These are phyloP conservation scores for Fusarium sambucinum DNA, from an alignment of 2,329 filamentous ascomycete genomes.

Conservation along the genomic window DNA sequence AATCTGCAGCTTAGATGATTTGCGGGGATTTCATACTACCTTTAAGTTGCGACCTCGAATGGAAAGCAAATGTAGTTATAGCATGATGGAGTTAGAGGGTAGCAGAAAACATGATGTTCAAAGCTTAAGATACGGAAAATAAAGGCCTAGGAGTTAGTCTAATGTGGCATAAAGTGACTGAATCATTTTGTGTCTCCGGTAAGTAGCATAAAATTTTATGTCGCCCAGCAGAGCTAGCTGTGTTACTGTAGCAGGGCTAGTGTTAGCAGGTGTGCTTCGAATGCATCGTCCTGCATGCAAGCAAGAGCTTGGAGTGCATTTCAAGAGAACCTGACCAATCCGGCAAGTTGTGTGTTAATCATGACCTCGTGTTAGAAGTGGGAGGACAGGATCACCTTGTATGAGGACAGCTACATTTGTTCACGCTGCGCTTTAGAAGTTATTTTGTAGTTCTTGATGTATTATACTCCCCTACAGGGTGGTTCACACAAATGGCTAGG, in stretches of 20 bases:
- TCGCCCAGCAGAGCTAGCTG: neutral
- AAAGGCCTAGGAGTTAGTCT: neutral
- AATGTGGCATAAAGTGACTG: neutral
- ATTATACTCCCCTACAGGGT: constrained; percentile 2
- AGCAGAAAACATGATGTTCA: neutral
- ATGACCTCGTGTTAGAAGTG: constrained; percentile 6
- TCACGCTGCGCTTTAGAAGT: constrained; percentile 8
- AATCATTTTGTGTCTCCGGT: neutral
- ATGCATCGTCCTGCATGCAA: constrained; percentile 11
- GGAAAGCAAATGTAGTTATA: neutral
- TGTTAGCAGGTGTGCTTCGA: neutral
- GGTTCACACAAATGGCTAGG: neutral
- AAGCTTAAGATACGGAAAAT: neutral
- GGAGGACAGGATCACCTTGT: constrained; percentile 16
- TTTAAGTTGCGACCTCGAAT: neutral
- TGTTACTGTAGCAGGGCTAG: neutral
- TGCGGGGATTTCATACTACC: neutral
- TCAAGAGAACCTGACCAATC: neutral
- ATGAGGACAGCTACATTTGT: constrained; percentile 31
- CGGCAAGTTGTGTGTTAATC: constrained; percentile 13
- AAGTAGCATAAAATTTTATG: neutral
- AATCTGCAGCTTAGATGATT: constrained; percentile 20
- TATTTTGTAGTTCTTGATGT: constrained; percentile 22
- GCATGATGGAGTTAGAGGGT: neutral
- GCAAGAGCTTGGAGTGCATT: constrained; percentile 35